Evolutionary conservation across 2,329 filamentous ascomycete genomes (phyloP).

Genomic region (Neofusicoccum parvum): DNA sequence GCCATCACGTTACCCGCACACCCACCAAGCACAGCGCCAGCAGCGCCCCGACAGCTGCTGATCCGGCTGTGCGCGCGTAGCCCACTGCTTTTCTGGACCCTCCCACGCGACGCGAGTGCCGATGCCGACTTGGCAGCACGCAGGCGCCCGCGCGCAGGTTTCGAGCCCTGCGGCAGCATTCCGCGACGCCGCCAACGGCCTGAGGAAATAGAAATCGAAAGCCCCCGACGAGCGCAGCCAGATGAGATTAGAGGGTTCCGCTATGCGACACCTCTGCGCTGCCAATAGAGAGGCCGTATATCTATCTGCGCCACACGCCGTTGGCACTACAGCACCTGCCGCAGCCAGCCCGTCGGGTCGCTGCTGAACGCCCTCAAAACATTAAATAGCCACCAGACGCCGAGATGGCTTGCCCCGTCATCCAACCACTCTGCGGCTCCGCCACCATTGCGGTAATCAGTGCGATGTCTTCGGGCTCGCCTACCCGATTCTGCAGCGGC

Average conservation of each 20-base stretch:
- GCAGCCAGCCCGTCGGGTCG: neutral
- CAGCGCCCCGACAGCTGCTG: neutral
- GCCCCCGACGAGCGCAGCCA: neutral
- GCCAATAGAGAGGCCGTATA: neutral
- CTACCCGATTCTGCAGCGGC: constrained; percentile 54
- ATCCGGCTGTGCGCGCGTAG: neutral
- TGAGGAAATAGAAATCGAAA: neutral
- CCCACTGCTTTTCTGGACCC: neutral
- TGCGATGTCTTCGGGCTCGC: constrained; percentile 57
- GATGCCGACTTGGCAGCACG: constrained; percentile 30
- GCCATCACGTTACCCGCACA: neutral
- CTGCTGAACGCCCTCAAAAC: constrained; percentile 25
- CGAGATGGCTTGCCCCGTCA: constrained; percentile 57
- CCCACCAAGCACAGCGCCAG: neutral
- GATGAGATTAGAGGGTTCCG: constrained; percentile 4
- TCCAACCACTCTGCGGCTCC: constrained; percentile 46
- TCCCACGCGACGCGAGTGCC: neutral
- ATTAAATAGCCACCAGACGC: constrained; percentile 54
- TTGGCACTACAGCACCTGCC: neutral
- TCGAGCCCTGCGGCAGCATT: neutral
- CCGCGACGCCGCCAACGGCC: neutral
- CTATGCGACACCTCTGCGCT: neutral
- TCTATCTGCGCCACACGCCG: neutral
- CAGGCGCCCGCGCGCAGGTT: neutral
- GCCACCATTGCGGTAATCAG: constrained; percentile 60